phyloP scores from a whole-genome alignment of 2,329 filamentous ascomycete genomes.

The Periconia macrospinosa region DNA sequence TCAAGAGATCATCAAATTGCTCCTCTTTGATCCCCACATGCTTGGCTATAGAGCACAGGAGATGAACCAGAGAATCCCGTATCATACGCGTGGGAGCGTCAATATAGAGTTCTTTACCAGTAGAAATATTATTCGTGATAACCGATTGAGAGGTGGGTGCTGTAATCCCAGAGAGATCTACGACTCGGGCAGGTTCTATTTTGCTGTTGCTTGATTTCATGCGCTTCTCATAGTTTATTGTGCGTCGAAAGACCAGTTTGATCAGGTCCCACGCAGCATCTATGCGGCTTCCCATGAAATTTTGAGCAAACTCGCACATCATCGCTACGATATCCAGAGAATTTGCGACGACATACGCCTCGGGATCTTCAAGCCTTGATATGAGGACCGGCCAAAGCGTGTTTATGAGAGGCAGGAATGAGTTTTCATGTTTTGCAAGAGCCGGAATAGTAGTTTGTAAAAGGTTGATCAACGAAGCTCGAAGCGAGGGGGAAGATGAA shows the following conservation, averaged over 20 bases:
- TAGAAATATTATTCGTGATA: not conserved
- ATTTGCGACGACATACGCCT: constrained; percentile 69
- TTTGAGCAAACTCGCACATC: constrained; percentile 73
- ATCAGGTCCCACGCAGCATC: constrained; percentile 70
- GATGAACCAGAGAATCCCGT: constrained; percentile 63
- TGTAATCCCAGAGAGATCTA: not conserved
- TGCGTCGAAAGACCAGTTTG: constrained; percentile 32
- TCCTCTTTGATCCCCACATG: constrained; percentile 68
- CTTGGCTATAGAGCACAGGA: constrained; percentile 64
- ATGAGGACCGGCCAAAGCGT: constrained; percentile 85
- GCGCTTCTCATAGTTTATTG: constrained; percentile 10
- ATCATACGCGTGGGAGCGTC: constrained; percentile 61
- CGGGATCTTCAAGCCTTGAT: constrained; percentile 65
- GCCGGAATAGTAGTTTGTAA: constrained; percentile 72
- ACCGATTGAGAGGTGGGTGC: constrained; percentile 5
- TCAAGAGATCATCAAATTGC: constrained; percentile 71
- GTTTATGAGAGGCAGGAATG: constrained; percentile 87
- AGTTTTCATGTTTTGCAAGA: constrained; percentile 75
- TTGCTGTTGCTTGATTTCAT: not conserved
- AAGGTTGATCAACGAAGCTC: constrained; percentile 76
- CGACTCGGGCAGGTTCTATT: constrained; percentile 1
- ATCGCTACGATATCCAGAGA: constrained; percentile 69
- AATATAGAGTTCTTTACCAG: constrained; percentile 55
- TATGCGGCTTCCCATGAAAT: constrained; percentile 78
- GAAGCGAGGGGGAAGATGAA: constrained; percentile 76